phyloP scores from a whole-genome alignment of 1,284 basidiomycete species.

The Ceratobasidium sp. region DNA sequence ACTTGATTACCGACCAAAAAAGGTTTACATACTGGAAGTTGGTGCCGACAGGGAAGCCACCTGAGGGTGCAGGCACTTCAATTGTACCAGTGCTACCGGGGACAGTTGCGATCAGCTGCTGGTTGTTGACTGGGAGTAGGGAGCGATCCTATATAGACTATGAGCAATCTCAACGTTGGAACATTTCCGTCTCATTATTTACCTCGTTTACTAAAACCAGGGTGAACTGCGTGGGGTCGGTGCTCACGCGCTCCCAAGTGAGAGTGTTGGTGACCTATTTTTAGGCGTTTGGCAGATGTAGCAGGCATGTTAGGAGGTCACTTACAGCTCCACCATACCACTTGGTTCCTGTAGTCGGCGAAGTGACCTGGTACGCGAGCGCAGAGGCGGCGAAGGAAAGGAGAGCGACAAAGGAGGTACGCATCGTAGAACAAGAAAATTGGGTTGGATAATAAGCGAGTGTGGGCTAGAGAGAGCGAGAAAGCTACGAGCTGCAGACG shows the following conservation, averaged over 20 bases:
- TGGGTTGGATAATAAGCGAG: constrained; percentile 1
- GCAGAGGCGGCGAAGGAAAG: constrained; percentile 44
- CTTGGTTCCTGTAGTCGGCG: constrained; percentile 9
- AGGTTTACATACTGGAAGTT: constrained; percentile 30
- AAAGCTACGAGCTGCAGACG: background rate
- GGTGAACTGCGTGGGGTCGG: constrained; percentile 36
- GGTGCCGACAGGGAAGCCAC: constrained; percentile 45
- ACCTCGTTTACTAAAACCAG: constrained; percentile 44
- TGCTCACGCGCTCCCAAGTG: constrained; percentile 41
- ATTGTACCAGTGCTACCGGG: constrained; percentile 20
- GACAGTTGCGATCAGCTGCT: constrained; percentile 41
- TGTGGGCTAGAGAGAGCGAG: constrained; percentile 10
- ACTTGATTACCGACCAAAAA: background rate
- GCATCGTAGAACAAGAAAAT: constrained; percentile 29
- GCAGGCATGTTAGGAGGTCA: background rate
- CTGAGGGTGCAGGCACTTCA: constrained; percentile 39
- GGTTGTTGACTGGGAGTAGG: constrained; percentile 35
- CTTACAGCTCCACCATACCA: constrained; percentile 40
- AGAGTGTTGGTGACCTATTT: constrained; percentile 44
- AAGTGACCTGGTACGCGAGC: constrained; percentile 44
- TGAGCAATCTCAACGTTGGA: background rate
- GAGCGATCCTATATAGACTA: constrained; percentile 10
- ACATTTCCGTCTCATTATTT: background rate
- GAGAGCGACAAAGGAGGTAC: constrained; percentile 38
- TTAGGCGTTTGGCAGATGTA: background rate